phyloP scores from a whole-genome alignment of 2,329 filamentous ascomycete genomes.

The Cladosporium velox region DNA sequence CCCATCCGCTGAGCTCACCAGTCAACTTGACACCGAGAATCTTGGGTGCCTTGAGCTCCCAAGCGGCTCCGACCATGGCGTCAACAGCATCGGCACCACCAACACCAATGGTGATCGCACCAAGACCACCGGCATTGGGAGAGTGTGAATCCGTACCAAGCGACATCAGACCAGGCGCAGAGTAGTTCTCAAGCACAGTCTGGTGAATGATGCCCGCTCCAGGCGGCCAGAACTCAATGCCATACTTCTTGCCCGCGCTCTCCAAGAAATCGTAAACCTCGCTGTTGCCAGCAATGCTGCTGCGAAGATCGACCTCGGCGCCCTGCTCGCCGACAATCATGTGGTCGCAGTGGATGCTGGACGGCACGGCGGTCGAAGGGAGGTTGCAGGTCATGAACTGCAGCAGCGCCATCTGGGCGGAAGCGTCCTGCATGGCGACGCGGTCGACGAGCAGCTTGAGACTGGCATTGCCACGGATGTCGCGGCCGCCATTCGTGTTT shows the following conservation, averaged over 20 bases:
- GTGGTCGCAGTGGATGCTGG: conserved; percentile 98
- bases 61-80: conserved; percentile 91
- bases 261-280: conserved; percentile 98
- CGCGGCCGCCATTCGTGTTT: conserved; percentile 78
- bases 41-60: conserved; percentile 95
- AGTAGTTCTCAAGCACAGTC: conserved; percentile 96
- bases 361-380: conserved; percentile 84
- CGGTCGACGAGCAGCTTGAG: conserved; percentile 96
- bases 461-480: conserved; percentile 84
- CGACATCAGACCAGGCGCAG: conserved; percentile 97
- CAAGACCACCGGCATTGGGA: conserved; percentile 92
- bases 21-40: conserved; percentile 82
- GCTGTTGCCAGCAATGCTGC: conserved; percentile 86
- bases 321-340: conserved; percentile 95
- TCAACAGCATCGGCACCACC: conserved; percentile 97
- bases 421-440: conserved; percentile 98
- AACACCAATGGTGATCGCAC: conserved; percentile 93
- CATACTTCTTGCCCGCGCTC: conserved; percentile 85
- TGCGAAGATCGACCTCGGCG: conserved; percentile 79
- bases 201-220: conserved; percentile 97
- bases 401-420: conserved; percentile 94
- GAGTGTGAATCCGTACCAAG: conserved; percentile 96
- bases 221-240: conserved; percentile 93
- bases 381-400: conserved; percentile 99
- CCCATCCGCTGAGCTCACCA: conserved; percentile 85